Conservation (phyloP, 495 filamentous ascomycete species). For the Cercophora newfieldiana region DNA sequence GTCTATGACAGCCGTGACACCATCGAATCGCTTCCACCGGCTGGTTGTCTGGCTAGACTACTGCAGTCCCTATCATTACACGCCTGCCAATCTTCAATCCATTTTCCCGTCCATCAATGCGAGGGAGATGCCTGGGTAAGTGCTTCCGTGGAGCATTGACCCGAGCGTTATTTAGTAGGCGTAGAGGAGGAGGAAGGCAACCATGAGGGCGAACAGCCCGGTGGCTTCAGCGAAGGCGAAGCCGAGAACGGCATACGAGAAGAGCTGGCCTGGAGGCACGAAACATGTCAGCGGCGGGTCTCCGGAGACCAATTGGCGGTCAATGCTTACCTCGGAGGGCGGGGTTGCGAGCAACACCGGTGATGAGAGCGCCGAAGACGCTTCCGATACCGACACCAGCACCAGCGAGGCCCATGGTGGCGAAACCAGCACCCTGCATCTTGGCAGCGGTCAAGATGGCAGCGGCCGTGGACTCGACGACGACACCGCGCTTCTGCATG, state of each 20-base stretch:
- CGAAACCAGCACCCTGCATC: conserved; percentile 41
- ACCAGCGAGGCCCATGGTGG: conserved; percentile 43
- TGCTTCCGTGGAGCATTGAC: neutral
- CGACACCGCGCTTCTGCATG: conserved; percentile 34
- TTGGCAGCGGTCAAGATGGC: conserved; percentile 39
- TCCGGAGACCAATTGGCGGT: neutral
- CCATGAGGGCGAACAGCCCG: conserved; percentile 45
- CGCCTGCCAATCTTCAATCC: conserved; percentile 9
- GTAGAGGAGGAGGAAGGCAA: conserved; percentile 45
- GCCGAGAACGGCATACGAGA: conserved; percentile 42
- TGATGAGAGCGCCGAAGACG: conserved; percentile 42
- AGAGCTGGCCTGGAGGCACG: conserved; percentile 33
- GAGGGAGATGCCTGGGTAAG: neutral
- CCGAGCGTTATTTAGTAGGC: conserved; percentile 31
- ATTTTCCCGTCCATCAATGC: neutral
- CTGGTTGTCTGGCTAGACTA: conserved; percentile 1
- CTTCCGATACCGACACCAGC: conserved; percentile 44
- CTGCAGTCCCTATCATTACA: conserved; percentile 9
- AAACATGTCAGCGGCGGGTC: conserved; percentile 10
- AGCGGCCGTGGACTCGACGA: conserved; percentile 38
- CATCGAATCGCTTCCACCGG: conserved; percentile 6
- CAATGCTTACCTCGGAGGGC: conserved; percentile 34
- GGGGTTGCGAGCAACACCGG: conserved; percentile 43
- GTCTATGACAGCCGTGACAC: conserved; percentile 5
- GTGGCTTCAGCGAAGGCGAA: conserved; percentile 45